Base-by-base conservation (phyloP, 2,329 filamentous ascomycete genomes). In the Ophiosphaerella narmari region DNA sequence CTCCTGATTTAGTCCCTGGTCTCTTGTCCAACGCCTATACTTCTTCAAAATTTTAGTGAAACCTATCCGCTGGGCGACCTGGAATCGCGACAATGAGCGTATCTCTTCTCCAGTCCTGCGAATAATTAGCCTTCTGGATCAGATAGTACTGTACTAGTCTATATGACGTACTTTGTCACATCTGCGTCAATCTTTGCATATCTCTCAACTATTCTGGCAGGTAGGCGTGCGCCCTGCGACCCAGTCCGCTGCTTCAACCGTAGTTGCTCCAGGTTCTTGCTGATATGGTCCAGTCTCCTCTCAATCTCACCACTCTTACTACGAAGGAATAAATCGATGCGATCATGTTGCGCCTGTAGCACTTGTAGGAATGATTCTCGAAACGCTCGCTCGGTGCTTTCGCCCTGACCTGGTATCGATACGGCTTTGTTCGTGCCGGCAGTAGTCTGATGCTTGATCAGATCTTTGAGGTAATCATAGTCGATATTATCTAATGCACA, bases 21-120 rank as follows among this genome's bases (percentile, higher is more conserved):
- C 91, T 35, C 86, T 85, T 3, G 90, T 93, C 90, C 90, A 94
- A 81, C 91, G 92, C 81, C 87, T 78, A 74, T 94, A 93, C 69
- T 95, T 95, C 71, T 93, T 94, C 31, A 92, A 77, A 33, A 95
- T 86, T 74, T 95, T 95, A 47, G 84, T 83, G 63, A 95, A 92
- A 4, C 88, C 90, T 4, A 87, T 83, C 8, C 86, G 80, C 67
- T 95, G 90, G 2, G 88, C 87, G 51, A 82, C 80, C 55, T 87
- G 83, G 62, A 93, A 95, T 36, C 89, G 84, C 32, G 84, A 82
- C 5, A 94, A 78, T 4, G 83, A 82, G 46, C 83, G 81, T 46
- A 90, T 85, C 56, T 94, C 90, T 57, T 90, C 83, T 39, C 86
- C 86, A 56, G 87, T 89, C 58, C 78, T 81, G 60, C 29, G 11